Conservation (phyloP, 805 yeast genomes). For the Yamadazyma takamatsuzukensis region DNA sequence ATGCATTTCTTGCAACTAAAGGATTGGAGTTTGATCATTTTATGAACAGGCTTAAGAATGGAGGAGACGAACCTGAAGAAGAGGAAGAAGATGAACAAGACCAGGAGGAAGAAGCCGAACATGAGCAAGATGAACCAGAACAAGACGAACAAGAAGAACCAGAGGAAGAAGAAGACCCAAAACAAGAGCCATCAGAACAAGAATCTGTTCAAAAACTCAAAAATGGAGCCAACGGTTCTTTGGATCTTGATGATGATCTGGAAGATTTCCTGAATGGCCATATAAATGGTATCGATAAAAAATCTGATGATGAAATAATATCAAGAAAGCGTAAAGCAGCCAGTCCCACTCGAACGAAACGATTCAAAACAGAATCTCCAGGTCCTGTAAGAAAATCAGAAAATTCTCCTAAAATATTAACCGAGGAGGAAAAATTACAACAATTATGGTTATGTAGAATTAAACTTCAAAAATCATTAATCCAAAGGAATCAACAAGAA, state of each 20-base stretch:
- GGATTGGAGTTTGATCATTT: constrained; percentile 35
- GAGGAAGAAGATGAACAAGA: constrained; percentile 10
- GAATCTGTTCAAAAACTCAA: constrained; percentile 4
- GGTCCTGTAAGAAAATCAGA: constrained; percentile 5
- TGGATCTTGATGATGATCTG: constrained; percentile 1
- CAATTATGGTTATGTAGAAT: constrained; percentile 48
- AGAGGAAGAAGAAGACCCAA: constrained; percentile 12
- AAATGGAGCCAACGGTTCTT: neutral
- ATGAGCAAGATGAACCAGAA: constrained; percentile 21
- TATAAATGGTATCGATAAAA: constrained; percentile 6
- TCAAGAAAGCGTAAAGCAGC: constrained; percentile 8
- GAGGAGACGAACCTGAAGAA: constrained; percentile 11
- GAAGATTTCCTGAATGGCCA: constrained; percentile 3
- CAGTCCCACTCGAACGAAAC: constrained; percentile 5
- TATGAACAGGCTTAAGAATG: constrained; percentile 23
- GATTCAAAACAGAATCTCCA: constrained; percentile 15
- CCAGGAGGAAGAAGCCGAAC: constrained; percentile 13
- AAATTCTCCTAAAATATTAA: constrained; percentile 5
- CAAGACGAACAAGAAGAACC: constrained; percentile 24
- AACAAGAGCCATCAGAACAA: constrained; percentile 18
- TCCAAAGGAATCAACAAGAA: constrained; percentile 38
- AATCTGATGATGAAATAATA: constrained; percentile 12
- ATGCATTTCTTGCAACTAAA: constrained; percentile 36
- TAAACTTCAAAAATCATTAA: constrained; percentile 45
- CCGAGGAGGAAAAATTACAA: constrained; percentile 40